Evolutionary conservation across 495 filamentous ascomycete species (phyloP).

Genomic region (Podospora pseudoanserina): DNA sequence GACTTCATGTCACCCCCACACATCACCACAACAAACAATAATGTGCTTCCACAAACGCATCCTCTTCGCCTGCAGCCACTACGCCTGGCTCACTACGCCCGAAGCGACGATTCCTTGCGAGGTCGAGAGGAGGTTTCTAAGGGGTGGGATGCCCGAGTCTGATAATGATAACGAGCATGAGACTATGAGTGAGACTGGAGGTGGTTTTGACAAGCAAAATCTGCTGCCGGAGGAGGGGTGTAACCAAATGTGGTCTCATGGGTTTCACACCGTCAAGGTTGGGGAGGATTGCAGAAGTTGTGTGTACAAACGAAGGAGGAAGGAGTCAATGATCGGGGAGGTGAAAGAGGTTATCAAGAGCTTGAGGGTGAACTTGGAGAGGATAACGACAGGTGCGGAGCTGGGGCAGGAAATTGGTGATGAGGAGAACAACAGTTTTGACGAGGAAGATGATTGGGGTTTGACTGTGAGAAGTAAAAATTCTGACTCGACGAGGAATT

Average conservation of each 20-base stretch:
- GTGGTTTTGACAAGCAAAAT: not conserved
- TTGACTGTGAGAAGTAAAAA: not conserved
- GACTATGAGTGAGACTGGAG: not conserved
- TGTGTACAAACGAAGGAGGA: not conserved
- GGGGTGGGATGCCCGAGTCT: conserved; percentile 1
- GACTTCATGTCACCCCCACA: not conserved
- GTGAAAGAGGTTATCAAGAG: conserved; percentile 14
- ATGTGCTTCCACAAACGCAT: conserved; percentile 34
- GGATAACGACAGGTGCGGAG: not conserved
- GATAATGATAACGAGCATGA: not conserved
- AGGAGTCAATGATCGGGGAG: not conserved
- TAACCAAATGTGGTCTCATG: conserved; percentile 25
- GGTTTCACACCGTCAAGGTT: conserved; percentile 17
- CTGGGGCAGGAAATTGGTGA: not conserved
- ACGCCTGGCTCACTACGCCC: conserved; percentile 18
- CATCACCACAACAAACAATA: not conserved
- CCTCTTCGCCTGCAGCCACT: conserved; percentile 31
- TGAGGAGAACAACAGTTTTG: not conserved
- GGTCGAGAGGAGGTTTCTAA: conserved; percentile 17
- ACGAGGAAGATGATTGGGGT: not conserved
- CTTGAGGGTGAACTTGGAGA: conserved; percentile 6
- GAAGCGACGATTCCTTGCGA: conserved; percentile 15
- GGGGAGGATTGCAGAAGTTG: conserved; percentile 22
- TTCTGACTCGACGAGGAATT: not conserved
- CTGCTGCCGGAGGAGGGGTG: conserved; percentile 19